Base-by-base conservation (phyloP, 2,329 filamentous ascomycete genomes). In the Fusarium caatingaense region DNA sequence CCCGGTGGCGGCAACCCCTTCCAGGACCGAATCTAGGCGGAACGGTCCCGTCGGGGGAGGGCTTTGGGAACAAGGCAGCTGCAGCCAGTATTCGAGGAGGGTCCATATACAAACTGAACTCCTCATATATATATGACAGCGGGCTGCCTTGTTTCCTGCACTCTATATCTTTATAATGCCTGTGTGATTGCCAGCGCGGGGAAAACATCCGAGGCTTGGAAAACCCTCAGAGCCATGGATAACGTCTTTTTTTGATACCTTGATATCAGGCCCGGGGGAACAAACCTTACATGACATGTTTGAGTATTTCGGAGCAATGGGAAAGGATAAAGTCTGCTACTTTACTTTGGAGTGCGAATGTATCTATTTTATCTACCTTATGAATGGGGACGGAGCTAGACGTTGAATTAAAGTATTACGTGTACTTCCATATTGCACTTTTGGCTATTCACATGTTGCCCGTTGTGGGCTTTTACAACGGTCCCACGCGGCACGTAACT, bases 11-110 rank as follows among this genome's bases (percentile, higher is more conserved):
- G 57, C 49, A 69, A 83, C 65, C 81, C 81, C 51, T 83, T 82
- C 72, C 75, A 79, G 66, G 80, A 83, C 76, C 77, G 76, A 51
- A 58, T 71, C 59, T 79, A 79, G 76, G 72, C 58, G 68, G 60
- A 60, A 30, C 65, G 68, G 48, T 60, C 66, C 45, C 58, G 57
- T 57, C 66, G 53, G 56, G 72, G 65, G 49, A 67, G 71, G 30
- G 48, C 37, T 27, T 30, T 41, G 27, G 66, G 48, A 53, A 62
- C 60, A 54, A 64, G 56, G 25, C 56, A 66, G 34, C 53, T 74
- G 44, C 66, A 67, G 25, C 65, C 60, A 56, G 72, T 72, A 44
- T 61, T 61, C 27, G 73, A 76, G 54, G 68, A 74, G 55, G 40
- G 55, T 30, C 51, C 30, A 7, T 53, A 34, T 13, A 16, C 27